Percentiles rank a stretch among this genome's conserved stretches.
These are phyloP conservation scores for Homolaphlyctis polyrhiza DNA, from an alignment of 371 early-diverging fungal species.

Conservation along the genomic window DNA sequence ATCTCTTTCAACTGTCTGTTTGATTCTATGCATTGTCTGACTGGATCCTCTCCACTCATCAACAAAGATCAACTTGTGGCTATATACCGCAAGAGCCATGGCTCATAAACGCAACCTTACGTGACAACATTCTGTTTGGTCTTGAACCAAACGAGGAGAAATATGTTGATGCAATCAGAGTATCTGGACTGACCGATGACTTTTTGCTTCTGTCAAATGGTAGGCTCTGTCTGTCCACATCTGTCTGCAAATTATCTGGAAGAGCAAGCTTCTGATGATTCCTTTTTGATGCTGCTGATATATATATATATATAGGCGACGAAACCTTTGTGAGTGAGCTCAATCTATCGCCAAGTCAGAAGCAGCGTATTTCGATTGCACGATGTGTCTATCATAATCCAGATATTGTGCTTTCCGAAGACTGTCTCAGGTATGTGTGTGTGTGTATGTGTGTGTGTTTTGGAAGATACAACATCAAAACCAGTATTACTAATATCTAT, in stretches of 20 bases:
- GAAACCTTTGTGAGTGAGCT: conserved; percentile 29
- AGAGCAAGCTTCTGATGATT: neutral
- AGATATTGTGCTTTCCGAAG: conserved; percentile 34
- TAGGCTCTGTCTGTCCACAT: conserved; percentile 3
- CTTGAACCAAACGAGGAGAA: conserved; percentile 29
- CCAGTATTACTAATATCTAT: neutral
- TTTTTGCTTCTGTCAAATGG: conserved; percentile 34
- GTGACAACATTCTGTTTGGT: conserved; percentile 49
- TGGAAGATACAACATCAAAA: no score
- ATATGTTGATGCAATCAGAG: conserved; percentile 35
- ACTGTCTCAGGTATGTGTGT: conserved; percentile 31
- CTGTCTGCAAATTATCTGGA: no score
- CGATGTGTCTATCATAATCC: conserved; percentile 39
- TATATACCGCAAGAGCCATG: conserved; percentile 45
- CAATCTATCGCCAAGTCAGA: conserved; percentile 34
- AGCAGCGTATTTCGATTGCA: conserved; percentile 43
- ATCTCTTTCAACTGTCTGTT: neutral
- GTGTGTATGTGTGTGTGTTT: no score
- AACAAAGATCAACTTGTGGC: conserved; percentile 14
- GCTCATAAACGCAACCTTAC: conserved; percentile 40
- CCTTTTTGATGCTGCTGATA: neutral
- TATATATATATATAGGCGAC: conserved; percentile 17
- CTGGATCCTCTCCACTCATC: conserved; percentile 6
- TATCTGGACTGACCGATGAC: conserved; percentile 38
- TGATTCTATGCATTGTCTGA: no score